Base-by-base conservation (phyloP, 2,329 filamentous ascomycete genomes). In the Talaromyces sp. region DNA sequence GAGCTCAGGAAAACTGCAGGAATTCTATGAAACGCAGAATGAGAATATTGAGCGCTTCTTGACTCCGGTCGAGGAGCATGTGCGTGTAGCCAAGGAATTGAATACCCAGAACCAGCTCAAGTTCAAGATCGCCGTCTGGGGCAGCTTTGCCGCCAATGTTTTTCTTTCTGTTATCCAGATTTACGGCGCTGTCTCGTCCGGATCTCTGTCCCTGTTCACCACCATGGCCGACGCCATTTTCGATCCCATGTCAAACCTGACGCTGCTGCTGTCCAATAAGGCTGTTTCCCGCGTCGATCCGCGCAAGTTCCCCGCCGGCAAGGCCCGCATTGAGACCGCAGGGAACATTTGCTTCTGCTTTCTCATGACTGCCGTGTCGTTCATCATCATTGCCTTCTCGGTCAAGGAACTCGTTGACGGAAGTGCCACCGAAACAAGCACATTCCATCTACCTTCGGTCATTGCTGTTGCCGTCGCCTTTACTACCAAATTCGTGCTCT, bases 341-440 rank as follows among this genome's bases (percentile, higher is more conserved):
- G 94, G 94, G 57, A 99, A 97, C 70, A 97, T 97, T 65, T 86
- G 89, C 62, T 99, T 99, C 76, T 96, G 92, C 76, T 96, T 96
- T 75, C 81, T 99, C 67, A 97, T 99, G 94, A 92, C 88, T 21
- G 81, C 91, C 10, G 93, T 97, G 8, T 96, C 92, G 0, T 81
- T 95, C 65, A 91, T 97, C 70, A 86, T 99, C 59, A 94, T 99
- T 68, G 91, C 93, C 24, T 91, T 97, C 72, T 92, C 92, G 0
- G 81, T 85, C 29, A 84, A 86, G 59, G 88, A 95, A 60, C 80
- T 97, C 2, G 80, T 79, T 1, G 75, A 75, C 4, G 76, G 76
- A 31, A 75, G 77, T 21, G 66, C 69, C 1, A 76, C 79, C 0
- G 76, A 80, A 1, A 83, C 81, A 14, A 89, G 88, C 66, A 69